Conservation (phyloP, 2,329 filamentous ascomycete genomes). For the Sclerotinia glacialis region DNA sequence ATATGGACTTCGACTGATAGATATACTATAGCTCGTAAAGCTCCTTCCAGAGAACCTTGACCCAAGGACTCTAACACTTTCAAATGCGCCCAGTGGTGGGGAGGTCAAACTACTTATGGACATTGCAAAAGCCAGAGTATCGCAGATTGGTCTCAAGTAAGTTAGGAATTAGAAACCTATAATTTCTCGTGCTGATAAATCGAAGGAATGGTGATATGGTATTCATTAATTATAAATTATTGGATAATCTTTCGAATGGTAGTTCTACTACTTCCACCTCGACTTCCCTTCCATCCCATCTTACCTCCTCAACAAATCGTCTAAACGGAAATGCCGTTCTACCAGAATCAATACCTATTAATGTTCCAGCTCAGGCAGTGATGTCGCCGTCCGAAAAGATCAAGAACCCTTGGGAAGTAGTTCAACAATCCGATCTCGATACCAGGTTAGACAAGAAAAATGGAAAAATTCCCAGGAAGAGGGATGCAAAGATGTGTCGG, state of each 20-base stretch:
- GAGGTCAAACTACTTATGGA: constrained; percentile 59
- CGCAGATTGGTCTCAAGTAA: constrained; percentile 59
- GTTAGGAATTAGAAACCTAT: constrained; percentile 22
- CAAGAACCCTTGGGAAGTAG: constrained; percentile 89
- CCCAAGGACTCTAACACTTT: constrained; percentile 57
- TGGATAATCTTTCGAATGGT: constrained; percentile 47
- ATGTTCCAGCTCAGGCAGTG: constrained; percentile 50
- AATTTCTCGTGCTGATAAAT: constrained; percentile 7
- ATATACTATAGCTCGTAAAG: constrained; percentile 49
- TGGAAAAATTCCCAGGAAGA: constrained; percentile 79
- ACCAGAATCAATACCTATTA: constrained; percentile 64
- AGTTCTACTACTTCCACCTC: constrained; percentile 41
- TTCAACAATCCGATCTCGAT: constrained; percentile 84
- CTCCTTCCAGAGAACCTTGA: constrained; percentile 62
- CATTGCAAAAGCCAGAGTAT: constrained; percentile 54
- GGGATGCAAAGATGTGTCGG: constrained; percentile 83
- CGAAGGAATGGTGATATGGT: constrained; percentile 84
- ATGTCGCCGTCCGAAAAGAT: constrained; percentile 59
- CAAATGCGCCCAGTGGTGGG: constrained; percentile 57
- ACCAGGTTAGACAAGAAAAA: constrained; percentile 81
- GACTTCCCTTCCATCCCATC: constrained; percentile 32
- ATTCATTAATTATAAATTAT: constrained; percentile 75
- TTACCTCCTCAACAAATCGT: constrained; percentile 54
- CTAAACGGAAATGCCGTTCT: constrained; percentile 76
- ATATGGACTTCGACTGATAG: constrained; percentile 25